Evolutionary conservation across 164 flowering plant genomes (phyloP), one percentile per base, ranked within the genome.

Genomic region (Akebia trifoliata): DNA sequence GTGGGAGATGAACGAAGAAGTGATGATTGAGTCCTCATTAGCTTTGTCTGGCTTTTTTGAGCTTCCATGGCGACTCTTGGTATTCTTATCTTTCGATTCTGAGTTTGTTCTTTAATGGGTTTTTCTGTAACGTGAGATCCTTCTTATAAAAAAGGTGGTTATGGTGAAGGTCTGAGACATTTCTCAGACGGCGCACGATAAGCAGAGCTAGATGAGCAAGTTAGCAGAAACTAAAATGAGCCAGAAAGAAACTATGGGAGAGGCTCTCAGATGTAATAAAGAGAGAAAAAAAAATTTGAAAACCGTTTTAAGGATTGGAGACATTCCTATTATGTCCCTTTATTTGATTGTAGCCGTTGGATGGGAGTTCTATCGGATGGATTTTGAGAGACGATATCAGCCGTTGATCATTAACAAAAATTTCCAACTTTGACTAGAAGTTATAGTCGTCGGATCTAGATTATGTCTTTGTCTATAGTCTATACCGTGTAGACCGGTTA

Each of bases 1-100:
- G 90, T 86, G 2, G 95, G 85, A 0, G 92, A 82, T 14, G 87
- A 81, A 1, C 97, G 85, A 69, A 87, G 92, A 12, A 90, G 81
- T 0, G 95, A 90, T 0, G 97, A 90, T 30, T 77, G 81, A 0
- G 90, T 78, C 48, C 95, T 73, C 10, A 85, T 81, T 0, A 90
- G 88, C 80, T 79, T 78, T 58, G 77, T 67, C 64, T 69, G 82
- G 63, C 72, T 72, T 36, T 69, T 76, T 57, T 72, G 81, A 32
- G 74, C 74, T 25, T 87, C 91, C 95, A 87, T 84, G 46, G 34
- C 50, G 45, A 40, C 22, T 31, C 37, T 24, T 4, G n/a, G 6
- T 31, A 26, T 20, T n/a, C n/a, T 18, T 2, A 11, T 6, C 15
- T 43, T 25, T 15, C 12, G 28, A 37, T 59, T 15, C 20, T 32